Base-by-base conservation (phyloP, 495 filamentous ascomycete species). In the Penicillium chermesinum region DNA sequence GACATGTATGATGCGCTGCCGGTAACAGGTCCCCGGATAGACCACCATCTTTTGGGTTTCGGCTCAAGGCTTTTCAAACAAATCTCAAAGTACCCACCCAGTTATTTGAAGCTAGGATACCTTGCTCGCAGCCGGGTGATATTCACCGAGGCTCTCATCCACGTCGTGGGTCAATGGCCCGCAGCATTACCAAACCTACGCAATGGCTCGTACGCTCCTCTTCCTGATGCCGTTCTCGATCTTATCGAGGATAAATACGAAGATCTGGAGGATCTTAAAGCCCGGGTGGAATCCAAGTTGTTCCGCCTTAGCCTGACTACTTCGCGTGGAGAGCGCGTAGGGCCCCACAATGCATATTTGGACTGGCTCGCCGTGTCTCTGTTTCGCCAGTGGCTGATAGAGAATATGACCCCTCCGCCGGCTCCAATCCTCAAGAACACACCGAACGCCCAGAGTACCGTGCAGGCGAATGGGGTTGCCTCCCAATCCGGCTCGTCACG, bases 151-250 rank as follows among this genome's bases (percentile, higher is more conserved):
- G 88, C 89, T 0, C 68, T 96, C 16, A 85, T 94, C 41, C 90
- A 96, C 54, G 89, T 96, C 0, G 89, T 96, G 5, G 90, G 90
- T 6, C 87, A 91, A 54, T 96, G 90, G 90, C 90, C 90, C 1
- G 71, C 79, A 0, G 88, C 83, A 10, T 79, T 87, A 45, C 77
- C 80, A n/a, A 84, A 86, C 55, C 79, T 96, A 35, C 79, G 86
- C 35, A 80, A 82, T 27, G 79, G 70, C 44, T 62, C 67, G 27
- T 73, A 72, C 50, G 63, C 70, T 1, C 65, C 79, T 34, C 73
- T 91, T 1, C 85, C 88, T 1, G 79, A 83, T 12, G 53, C 76
- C 1, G 88, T 96, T 3, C 71, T 94, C 3, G 89, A 95, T 46
- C 76, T 95, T 13, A 91, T 96, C 49, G 87, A 93, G 59, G 88